These are phyloP conservation scores for Diaporthe longicolla DNA, from an alignment of 2,329 filamentous ascomycete genomes.

Conservation along the genomic window DNA sequence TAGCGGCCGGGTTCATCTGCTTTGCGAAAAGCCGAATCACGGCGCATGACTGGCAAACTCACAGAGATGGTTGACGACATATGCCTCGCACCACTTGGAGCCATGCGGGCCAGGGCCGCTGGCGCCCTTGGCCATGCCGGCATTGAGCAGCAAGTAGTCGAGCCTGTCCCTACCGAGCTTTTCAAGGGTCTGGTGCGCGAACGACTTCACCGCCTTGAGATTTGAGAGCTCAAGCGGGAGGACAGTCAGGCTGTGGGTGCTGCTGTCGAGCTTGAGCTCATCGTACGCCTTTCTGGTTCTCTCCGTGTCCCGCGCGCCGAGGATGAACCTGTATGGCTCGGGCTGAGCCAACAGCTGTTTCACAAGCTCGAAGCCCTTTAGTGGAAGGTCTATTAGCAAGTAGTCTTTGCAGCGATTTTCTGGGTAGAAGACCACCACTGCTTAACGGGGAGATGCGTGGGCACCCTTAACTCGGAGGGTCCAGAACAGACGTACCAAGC, in stretches of 20 bases:
- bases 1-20: background rate
- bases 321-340: slow-evolving; percentile 63
- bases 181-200: slow-evolving; percentile 60
- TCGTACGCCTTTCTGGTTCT: slow-evolving; percentile 58
- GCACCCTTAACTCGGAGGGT: background rate
- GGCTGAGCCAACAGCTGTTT: slow-evolving; percentile 63
- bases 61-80: slow-evolving; percentile 69
- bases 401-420: too few species aligned
- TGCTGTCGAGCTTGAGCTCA: slow-evolving; percentile 57
- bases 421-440: background rate
- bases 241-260: slow-evolving; percentile 58
- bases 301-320: slow-evolving; percentile 63
- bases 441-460: background rate
- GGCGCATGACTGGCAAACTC: slow-evolving; percentile 40
- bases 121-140: slow-evolving; percentile 57
- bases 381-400: background rate
- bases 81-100: slow-evolving; percentile 64
- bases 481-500: slow-evolving; percentile 56
- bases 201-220: slow-evolving; percentile 60
- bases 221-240: slow-evolving; percentile 64
- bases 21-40: too few species aligned
- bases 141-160: slow-evolving; percentile 66
- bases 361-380: slow-evolving; percentile 66
- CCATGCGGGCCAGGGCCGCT: slow-evolving; percentile 55
- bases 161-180: slow-evolving; percentile 58